Conservation (phyloP, 768 basidiomycete genomes). For the Mycena maculata region DNA sequence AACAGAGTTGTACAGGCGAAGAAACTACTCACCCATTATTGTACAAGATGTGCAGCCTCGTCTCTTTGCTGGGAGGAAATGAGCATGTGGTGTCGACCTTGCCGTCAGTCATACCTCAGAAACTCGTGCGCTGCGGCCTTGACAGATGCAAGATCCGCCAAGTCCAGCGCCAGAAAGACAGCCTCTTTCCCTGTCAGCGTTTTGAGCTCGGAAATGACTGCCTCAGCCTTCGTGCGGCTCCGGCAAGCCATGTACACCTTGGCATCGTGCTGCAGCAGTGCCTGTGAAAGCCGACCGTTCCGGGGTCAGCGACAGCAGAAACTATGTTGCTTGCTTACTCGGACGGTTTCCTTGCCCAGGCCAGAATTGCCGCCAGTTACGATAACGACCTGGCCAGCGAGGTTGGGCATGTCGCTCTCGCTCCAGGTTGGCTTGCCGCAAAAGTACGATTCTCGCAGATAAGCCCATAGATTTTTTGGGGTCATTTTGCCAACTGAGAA, state of each 20-base stretch:
- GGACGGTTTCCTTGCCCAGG: slow-evolving; percentile 9
- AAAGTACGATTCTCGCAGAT: slow-evolving; percentile 11
- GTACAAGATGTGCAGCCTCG: slow-evolving; percentile 11
- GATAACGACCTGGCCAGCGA: slow-evolving; percentile 9
- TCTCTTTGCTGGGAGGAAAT: slow-evolving; percentile 1
- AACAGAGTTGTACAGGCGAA: background rate
- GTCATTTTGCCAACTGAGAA: background rate
- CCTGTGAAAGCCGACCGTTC: background rate
- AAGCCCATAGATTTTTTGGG: background rate
- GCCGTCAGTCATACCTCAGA: background rate
- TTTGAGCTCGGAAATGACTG: slow-evolving; percentile 6
- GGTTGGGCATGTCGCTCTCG: slow-evolving; percentile 9
- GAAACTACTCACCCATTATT: slow-evolving; percentile 14
- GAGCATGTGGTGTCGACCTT: background rate
- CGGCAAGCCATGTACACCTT: slow-evolving; percentile 22
- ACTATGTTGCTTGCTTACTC: background rate
- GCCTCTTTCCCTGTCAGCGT: slow-evolving; percentile 1
- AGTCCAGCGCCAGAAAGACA: slow-evolving; percentile 7
- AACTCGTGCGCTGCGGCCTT: slow-evolving; percentile 17
- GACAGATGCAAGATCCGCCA: slow-evolving; percentile 14
- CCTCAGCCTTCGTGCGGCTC: slow-evolving; percentile 2
- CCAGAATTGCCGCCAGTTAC: slow-evolving; percentile 21
- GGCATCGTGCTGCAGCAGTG: slow-evolving; percentile 18
- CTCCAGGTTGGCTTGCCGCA: slow-evolving; percentile 15
- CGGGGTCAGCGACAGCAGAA: background rate